Evolutionary conservation across 2,329 filamentous ascomycete genomes (phyloP), one percentile per base, ranked within the genome.

Genomic region (Xylaria sp.): DNA sequence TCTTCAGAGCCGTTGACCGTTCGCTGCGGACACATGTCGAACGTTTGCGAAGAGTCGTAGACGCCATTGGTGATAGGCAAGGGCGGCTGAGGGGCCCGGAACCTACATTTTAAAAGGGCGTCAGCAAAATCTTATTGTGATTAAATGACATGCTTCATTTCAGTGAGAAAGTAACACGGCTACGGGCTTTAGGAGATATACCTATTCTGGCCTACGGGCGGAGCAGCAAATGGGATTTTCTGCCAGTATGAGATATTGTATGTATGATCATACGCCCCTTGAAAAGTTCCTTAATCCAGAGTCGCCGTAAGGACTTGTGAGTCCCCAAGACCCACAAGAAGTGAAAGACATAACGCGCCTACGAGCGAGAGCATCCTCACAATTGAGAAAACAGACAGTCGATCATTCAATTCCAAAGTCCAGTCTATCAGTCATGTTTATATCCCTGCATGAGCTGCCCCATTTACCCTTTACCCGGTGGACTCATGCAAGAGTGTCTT

Each of bases 171-270:
- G n/a, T n/a, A n/a, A n/a, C n/a, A n/a, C n/a, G n/a, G n/a, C n/a
- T n/a, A n/a, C n/a, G n/a, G n/a, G n/a, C n/a, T n/a, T n/a, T n/a
- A n/a, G n/a, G n/a, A 28, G 43, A 9, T 28, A 54, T 65, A 72
- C 74, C 74, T 75, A 73, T 90, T 89, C 56, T 82, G 75, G 1
- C 87, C 87, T 13, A 83, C 79, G 15, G 89, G 88, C 1, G 89
- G 86, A 13, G 87, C 86, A 5, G 86, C 88, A 72, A 86, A 91
- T 18, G 88, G 88, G 58, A 90, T 89, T 72, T 86, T 89, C 69
- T 84, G 85, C 79, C 84, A 90, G 78, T 89, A 88, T 31, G 83
- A 86, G 51, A 89, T 83, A 73, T 89, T 88, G 74, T 89, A 89
- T 2, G 76, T 73, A 9, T 78, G 69, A 20, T 83, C 83, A 72